Conservation (phyloP, 2,329 filamentous ascomycete species). For the Microdochium nivale region DNA sequence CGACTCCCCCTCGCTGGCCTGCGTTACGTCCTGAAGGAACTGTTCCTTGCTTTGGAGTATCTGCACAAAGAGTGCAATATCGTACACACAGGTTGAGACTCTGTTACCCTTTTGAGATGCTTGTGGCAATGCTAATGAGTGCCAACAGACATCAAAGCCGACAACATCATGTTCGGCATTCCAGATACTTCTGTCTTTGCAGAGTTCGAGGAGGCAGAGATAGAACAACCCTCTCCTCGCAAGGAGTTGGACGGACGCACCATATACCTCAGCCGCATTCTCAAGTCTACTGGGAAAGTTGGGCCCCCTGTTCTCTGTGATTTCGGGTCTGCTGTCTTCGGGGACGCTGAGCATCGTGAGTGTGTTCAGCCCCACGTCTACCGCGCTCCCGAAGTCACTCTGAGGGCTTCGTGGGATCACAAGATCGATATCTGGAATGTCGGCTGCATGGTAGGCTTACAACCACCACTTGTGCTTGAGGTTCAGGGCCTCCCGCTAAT, state of each 20-base stretch:
- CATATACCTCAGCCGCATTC: conserved; percentile 32
- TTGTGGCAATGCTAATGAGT: neutral
- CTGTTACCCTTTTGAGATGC: neutral
- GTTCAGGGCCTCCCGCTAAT: conserved; percentile 1
- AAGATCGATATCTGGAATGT: conserved; percentile 43
- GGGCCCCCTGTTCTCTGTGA: conserved; percentile 35
- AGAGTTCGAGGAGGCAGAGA: conserved; percentile 29
- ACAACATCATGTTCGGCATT: conserved; percentile 37
- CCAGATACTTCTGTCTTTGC: conserved; percentile 27
- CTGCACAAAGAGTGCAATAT: conserved; percentile 35
- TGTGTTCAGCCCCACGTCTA: conserved; percentile 31
- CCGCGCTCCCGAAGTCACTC: conserved; percentile 35
- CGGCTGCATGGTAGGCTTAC: conserved; percentile 35
- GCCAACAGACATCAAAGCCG: conserved; percentile 30
- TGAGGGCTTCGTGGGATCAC: conserved; percentile 34
- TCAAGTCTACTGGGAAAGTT: conserved; percentile 20
- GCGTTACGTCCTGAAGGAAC: conserved; percentile 22
- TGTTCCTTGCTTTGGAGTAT: conserved; percentile 35
- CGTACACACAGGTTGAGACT: conserved; percentile 31
- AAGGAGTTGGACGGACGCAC: conserved; percentile 29
- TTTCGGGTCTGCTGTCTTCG: conserved; percentile 34
- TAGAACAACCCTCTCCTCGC: conserved; percentile 27
- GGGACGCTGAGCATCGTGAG: conserved; percentile 23
- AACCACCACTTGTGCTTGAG: conserved; percentile 3
- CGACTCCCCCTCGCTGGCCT: conserved; percentile 25